Conservation (phyloP, 305 asterid genomes). For the Plantago lanceolata region DNA sequence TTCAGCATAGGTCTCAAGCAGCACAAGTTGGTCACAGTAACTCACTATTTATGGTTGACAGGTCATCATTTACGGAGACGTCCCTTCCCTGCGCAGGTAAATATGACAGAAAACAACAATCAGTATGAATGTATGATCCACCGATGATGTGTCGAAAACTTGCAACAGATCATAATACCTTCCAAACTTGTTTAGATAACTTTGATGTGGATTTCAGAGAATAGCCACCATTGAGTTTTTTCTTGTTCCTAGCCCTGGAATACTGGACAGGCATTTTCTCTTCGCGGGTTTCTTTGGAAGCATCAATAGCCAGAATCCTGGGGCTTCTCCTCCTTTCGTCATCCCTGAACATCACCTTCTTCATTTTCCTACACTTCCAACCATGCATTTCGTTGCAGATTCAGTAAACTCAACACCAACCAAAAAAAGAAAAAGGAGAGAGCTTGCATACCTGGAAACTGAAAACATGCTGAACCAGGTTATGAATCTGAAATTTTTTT, state of each 20-base stretch:
- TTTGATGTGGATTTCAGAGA: slow-evolving; percentile 25
- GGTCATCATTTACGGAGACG: slow-evolving; percentile 21
- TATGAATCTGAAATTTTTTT: no score
- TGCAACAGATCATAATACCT: slow-evolving; percentile 22
- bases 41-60: slow-evolving; percentile 31
- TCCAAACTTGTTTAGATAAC: slow-evolving; percentile 43
- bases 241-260: slow-evolving; percentile 28
- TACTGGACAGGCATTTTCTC: slow-evolving; percentile 15
- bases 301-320: slow-evolving; percentile 43
- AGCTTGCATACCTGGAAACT: no score
- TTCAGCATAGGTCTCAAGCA: background rate
- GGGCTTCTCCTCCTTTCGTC: slow-evolving; percentile 50
- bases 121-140: no score
- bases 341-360: slow-evolving; percentile 26
- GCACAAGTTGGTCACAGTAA: background rate
- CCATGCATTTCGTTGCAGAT: background rate
- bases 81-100: slow-evolving; percentile 46
- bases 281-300: slow-evolving; percentile 25
- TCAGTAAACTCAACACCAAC: no score
- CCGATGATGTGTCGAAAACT: background rate
- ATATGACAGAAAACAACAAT: background rate
- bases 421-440: no score
- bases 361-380: slow-evolving; percentile 16
- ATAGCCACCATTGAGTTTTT: slow-evolving; percentile 28
- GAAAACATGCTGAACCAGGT: no score